Conservation (phyloP, 768 basidiomycete genomes). For the Tricholoma matsutake region DNA sequence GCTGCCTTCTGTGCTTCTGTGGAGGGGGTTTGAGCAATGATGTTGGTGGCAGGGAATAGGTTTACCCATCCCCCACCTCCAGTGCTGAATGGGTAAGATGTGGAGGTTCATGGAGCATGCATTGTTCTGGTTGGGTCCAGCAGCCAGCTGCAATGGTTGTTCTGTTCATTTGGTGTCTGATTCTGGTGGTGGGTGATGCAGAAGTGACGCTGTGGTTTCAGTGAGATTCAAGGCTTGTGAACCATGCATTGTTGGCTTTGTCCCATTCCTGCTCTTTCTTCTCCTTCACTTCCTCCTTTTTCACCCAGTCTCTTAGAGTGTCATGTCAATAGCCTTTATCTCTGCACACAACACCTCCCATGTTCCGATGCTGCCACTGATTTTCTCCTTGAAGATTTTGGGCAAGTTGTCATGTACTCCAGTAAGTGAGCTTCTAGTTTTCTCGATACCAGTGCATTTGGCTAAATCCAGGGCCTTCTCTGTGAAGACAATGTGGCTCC, state of each 20-base stretch:
- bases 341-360: too few species aligned
- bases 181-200: too few species aligned
- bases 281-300: neutral
- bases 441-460: neutral
- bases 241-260: neutral
- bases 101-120: neutral
- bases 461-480: neutral
- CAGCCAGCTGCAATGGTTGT: neutral
- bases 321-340: too few species aligned
- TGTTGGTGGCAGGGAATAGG: too few species aligned
- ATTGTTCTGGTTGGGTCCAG: neutral
- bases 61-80: neutral
- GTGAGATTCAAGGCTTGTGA: neutral
- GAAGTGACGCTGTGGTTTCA: too few species aligned
- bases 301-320: too few species aligned
- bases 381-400: neutral
- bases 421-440: neutral
- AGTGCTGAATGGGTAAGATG: neutral
- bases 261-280: neutral
- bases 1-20: neutral
- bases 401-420: neutral
- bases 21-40: too few species aligned
- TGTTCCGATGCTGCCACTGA: too few species aligned
- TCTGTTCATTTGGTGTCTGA: neutral
- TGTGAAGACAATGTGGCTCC: too few species aligned